Evolutionary conservation across 768 basidiomycete species (phyloP).

Genomic region (Termitomyces sp.): DNA sequence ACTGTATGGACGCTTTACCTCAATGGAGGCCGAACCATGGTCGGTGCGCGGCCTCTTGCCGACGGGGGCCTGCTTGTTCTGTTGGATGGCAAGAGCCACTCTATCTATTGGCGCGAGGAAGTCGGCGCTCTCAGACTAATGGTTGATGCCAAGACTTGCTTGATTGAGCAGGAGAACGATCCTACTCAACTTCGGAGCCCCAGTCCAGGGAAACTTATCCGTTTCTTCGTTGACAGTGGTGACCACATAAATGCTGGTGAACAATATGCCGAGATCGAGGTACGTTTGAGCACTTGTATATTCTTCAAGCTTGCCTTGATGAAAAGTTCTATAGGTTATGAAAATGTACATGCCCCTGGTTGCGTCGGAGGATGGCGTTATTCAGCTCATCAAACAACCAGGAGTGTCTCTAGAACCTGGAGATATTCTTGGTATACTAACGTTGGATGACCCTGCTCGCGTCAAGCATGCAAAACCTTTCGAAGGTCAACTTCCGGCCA

Average conservation of each 20-base stretch:
- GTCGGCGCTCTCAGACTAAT: slow-evolving; percentile 89
- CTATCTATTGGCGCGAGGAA: slow-evolving; percentile 97
- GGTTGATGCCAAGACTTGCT: slow-evolving; percentile 96
- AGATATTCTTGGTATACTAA: slow-evolving; percentile 94
- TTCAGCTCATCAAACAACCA: slow-evolving; percentile 96
- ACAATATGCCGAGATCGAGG: slow-evolving; percentile 97
- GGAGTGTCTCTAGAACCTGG: slow-evolving; percentile 96
- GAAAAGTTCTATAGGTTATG: slow-evolving; percentile 59
- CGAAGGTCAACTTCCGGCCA: slow-evolving; percentile 84
- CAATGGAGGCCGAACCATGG: slow-evolving; percentile 89
- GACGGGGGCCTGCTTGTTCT: slow-evolving; percentile 92
- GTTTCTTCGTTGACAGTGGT: slow-evolving; percentile 93
- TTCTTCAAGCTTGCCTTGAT: background rate
- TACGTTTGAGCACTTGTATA: slow-evolving; percentile 23
- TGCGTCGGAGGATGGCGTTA: slow-evolving; percentile 88
- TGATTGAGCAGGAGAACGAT: slow-evolving; percentile 99
- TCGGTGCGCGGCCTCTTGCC: slow-evolving; percentile 87
- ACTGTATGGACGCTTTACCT: slow-evolving; percentile 93
- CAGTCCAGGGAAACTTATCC: slow-evolving; percentile 92
- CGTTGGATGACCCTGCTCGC: slow-evolving; percentile 91
- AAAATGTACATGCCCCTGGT: slow-evolving; percentile 99
- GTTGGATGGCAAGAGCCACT: slow-evolving; percentile 92
- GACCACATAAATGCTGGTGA: slow-evolving; percentile 97
- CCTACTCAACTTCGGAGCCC: slow-evolving; percentile 96
- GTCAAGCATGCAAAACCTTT: slow-evolving; percentile 99